Evolutionary conservation across 169 alveolate genomes (phyloP).

Genomic region (Plasmodium knowlesi): DNA sequence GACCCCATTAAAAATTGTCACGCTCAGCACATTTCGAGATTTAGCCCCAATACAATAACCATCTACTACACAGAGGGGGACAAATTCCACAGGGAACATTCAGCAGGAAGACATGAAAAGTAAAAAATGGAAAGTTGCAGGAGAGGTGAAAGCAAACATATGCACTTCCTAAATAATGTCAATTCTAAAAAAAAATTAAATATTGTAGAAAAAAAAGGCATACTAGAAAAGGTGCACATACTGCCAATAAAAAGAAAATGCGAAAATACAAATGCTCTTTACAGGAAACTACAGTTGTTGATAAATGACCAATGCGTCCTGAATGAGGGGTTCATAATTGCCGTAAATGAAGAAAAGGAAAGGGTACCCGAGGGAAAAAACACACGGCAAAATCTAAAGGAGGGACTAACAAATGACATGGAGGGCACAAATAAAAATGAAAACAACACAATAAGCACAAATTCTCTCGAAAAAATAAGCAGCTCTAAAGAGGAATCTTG

Average conservation of each 20-base stretch:
- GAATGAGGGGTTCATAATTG: constrained; percentile 57
- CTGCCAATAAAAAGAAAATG: constrained; percentile 29
- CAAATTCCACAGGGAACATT: constrained; percentile 2
- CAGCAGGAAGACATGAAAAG: constrained; percentile 3
- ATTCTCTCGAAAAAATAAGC: background rate
- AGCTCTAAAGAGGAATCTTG: background rate
- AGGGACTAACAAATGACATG: background rate
- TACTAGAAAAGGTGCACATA: constrained; percentile 56
- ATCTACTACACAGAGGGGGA: background rate
- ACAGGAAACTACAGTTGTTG: constrained; percentile 18
- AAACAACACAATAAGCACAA: background rate
- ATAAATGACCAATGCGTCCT: constrained; percentile 21
- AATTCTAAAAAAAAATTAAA: constrained; percentile 35
- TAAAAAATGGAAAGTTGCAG: constrained; percentile 6
- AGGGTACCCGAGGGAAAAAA: background rate
- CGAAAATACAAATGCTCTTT: background rate
- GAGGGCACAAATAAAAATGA: background rate
- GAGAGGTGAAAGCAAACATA: constrained; percentile 26
- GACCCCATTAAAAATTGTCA: background rate
- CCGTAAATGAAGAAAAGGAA: background rate
- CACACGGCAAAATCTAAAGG: background rate
- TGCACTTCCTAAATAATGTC: constrained; percentile 1
- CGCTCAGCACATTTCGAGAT: background rate
- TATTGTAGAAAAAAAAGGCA: constrained; percentile 20
- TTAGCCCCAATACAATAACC: background rate